Evolutionary conservation across 495 filamentous ascomycete species (phyloP).

Genomic region (Tuber magnatum): DNA sequence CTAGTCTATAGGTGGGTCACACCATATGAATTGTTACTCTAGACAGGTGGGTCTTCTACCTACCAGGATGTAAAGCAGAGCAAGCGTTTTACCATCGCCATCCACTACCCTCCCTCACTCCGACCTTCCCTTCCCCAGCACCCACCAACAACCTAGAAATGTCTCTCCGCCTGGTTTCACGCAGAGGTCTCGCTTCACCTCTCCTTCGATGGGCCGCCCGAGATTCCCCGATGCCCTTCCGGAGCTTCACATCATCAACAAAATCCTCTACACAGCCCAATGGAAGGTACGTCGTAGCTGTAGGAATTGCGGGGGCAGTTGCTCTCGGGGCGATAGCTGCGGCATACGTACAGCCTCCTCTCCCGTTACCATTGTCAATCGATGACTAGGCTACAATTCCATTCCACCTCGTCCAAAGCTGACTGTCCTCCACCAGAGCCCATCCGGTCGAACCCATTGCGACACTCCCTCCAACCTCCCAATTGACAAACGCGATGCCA

Average conservation of each 20-base stretch:
- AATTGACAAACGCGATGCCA: slow-evolving; percentile 65
- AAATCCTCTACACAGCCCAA: background rate
- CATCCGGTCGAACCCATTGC: slow-evolving; percentile 23
- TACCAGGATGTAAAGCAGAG: background rate
- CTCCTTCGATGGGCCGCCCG: slow-evolving; percentile 8
- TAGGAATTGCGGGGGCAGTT: background rate
- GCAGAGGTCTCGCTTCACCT: background rate
- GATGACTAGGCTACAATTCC: background rate
- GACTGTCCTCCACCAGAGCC: slow-evolving; percentile 1
- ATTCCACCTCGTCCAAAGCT: background rate
- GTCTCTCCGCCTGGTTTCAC: slow-evolving; percentile 24
- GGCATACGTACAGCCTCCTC: background rate
- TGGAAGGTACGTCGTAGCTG: background rate
- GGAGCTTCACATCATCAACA: slow-evolving; percentile 11
- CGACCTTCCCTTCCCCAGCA: background rate
- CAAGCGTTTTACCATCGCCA: background rate
- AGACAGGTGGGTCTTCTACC: background rate
- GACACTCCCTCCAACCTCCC: slow-evolving; percentile 46
- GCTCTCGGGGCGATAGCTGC: background rate
- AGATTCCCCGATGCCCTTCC: slow-evolving; percentile 9
- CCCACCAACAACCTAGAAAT: background rate
- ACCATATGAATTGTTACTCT: background rate
- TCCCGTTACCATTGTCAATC: background rate
- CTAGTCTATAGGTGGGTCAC: too few relatives aligned
- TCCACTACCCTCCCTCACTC: background rate